A percentile compares a stretch with the other conserved stretches of the same genome.
Evolutionary conservation across 2,329 filamentous ascomycete genomes (phyloP).

Genomic region (Aspergillus pseudoglaucus): DNA sequence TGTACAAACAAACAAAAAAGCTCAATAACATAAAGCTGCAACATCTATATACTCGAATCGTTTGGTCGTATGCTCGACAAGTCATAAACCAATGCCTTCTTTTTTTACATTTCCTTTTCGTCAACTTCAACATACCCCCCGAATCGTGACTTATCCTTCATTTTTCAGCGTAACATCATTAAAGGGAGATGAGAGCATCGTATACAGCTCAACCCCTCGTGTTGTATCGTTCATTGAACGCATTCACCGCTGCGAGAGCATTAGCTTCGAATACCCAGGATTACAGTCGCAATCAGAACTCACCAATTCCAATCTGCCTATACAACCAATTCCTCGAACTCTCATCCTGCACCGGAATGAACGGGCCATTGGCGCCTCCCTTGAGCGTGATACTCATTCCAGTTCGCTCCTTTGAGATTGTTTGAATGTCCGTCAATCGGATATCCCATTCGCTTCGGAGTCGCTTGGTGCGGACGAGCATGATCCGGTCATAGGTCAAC

Average conservation of each 20-base stretch:
- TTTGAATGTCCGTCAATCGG: slow-evolving; percentile 90
- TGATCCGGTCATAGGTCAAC: slow-evolving; percentile 79
- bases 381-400: slow-evolving; percentile 84
- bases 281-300: slow-evolving; percentile 14
- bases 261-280: not conserved
- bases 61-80: too few species aligned
- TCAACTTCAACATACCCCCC: not conserved
- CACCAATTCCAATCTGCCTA: slow-evolving; percentile 55
- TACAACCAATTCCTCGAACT: slow-evolving; percentile 63
- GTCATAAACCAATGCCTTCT: too few species aligned
- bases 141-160: not conserved
- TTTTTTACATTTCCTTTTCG: too few species aligned
- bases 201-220: not conserved
- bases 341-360: slow-evolving; percentile 89
- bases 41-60: too few species aligned
- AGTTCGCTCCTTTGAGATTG: slow-evolving; percentile 92
- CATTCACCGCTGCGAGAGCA: not conserved
- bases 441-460: slow-evolving; percentile 94
- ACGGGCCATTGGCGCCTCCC: slow-evolving; percentile 87
- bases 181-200: not conserved
- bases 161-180: slow-evolving; percentile 2
- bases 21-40: too few species aligned
- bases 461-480: slow-evolving; percentile 81
- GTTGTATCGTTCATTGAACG: not conserved
- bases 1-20: too few species aligned